Evolutionary conservation across 768 basidiomycete species (phyloP).

Genomic region (Leccinellum albellum): DNA sequence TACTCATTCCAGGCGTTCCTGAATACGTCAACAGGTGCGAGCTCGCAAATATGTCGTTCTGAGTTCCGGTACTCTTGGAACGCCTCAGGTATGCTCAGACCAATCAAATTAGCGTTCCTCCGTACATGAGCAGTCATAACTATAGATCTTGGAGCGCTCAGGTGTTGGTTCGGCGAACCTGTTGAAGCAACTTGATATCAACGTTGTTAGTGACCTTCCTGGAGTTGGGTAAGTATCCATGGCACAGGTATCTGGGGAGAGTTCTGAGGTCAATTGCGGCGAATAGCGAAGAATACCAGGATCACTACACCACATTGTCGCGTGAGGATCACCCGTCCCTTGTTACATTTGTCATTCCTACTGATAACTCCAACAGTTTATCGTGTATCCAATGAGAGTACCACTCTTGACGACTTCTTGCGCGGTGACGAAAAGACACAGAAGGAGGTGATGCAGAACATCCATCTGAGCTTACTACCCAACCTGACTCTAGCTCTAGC

Average conservation of each 20-base stretch:
- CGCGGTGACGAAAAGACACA: slow-evolving; percentile 59
- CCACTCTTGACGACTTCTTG: slow-evolving; percentile 65
- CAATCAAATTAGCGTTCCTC: not conserved
- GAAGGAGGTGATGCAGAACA: slow-evolving; percentile 39
- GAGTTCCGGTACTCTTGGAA: slow-evolving; percentile 64
- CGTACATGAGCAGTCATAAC: not conserved
- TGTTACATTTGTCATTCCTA: not conserved
- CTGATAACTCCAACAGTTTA: slow-evolving; percentile 39
- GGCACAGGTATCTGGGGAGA: not conserved
- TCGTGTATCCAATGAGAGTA: slow-evolving; percentile 63
- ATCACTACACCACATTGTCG: slow-evolving; percentile 69
- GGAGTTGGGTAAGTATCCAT: slow-evolving; percentile 54
- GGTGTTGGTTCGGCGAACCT: slow-evolving; percentile 57
- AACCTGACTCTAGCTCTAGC: slow-evolving; percentile 22
- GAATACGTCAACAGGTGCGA: slow-evolving; percentile 32
- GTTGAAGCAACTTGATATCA: slow-evolving; percentile 54
- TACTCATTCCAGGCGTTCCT: not conserved
- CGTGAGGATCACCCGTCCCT: slow-evolving; percentile 33
- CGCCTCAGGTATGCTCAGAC: slow-evolving; percentile 41
- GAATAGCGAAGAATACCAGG: slow-evolving; percentile 63
- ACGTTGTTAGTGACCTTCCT: slow-evolving; percentile 65
- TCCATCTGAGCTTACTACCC: not conserved
- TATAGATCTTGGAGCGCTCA: slow-evolving; percentile 64
- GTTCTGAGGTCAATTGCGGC: slow-evolving; percentile 3
- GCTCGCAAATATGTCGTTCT: slow-evolving; percentile 66